Evolutionary conservation across 2,329 filamentous ascomycete genomes (phyloP).

Genomic region (Phaeosphaeria sp.): DNA sequence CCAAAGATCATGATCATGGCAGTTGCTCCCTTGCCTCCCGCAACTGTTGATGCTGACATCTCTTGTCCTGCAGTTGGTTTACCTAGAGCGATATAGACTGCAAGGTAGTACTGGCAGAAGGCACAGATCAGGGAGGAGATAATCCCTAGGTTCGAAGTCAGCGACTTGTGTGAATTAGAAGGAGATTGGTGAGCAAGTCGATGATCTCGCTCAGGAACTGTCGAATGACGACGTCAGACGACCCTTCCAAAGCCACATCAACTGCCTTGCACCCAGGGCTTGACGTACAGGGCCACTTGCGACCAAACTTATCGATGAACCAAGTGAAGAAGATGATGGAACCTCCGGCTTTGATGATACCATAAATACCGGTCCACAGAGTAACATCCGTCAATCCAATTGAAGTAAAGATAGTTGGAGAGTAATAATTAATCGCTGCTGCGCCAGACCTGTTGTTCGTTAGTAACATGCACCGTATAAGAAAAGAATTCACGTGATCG

Average conservation of each 20-base stretch:
- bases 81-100: constrained; percentile 45
- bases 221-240: no score
- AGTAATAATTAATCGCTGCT: constrained; percentile 48
- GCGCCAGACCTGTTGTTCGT: constrained; percentile 24
- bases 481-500: no score
- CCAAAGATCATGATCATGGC: constrained; percentile 52
- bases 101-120: constrained; percentile 48
- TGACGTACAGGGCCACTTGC: constrained; percentile 48
- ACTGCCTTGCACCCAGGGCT: no score
- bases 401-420: constrained; percentile 44
- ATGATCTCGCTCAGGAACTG: no score
- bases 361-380: constrained; percentile 48
- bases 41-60: constrained; percentile 41
- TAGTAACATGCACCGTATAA: no score
- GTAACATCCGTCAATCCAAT: constrained; percentile 45
- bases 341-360: constrained; percentile 45
- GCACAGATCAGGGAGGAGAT: constrained; percentile 45
- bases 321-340: constrained; percentile 47
- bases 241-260: no score
- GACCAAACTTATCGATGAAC: constrained; percentile 47
- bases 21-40: constrained; percentile 48
- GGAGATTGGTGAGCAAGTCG: no score
- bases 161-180: no score
- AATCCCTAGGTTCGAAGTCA: no score
- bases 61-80: constrained; percentile 34